Conservation (phyloP, 2,329 filamentous ascomycete genomes). For the Arthroderma sp. region DNA sequence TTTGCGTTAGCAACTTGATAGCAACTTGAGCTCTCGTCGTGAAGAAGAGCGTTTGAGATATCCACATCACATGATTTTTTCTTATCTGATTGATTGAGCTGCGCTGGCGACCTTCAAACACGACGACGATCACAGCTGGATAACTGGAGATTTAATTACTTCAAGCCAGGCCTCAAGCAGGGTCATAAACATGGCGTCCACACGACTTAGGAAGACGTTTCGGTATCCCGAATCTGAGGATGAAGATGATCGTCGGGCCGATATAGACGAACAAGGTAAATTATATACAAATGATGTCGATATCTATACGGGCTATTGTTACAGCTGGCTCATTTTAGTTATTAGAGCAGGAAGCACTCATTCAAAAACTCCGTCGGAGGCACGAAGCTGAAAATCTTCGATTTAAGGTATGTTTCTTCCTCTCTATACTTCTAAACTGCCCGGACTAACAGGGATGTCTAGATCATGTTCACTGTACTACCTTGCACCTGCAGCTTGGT, state of each 20-base stretch:
- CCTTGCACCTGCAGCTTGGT: slow-evolving; percentile 13
- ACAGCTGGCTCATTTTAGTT: slow-evolving; percentile 1
- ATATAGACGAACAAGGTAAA: slow-evolving; percentile 63
- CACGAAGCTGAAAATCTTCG: slow-evolving; percentile 27
- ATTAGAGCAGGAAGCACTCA: slow-evolving; percentile 31
- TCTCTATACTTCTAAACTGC: slow-evolving; percentile 1
- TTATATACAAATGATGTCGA: background rate
- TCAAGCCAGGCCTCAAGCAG: background rate
- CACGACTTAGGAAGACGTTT: slow-evolving; percentile 64
- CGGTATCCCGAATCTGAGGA: slow-evolving; percentile 54
- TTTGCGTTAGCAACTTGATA: too few species aligned
- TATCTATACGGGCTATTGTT: background rate
- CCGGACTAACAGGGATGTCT: slow-evolving; percentile 11
- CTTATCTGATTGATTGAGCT: too few species aligned
- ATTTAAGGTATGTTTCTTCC: slow-evolving; percentile 23
- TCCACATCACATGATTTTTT: too few species aligned
- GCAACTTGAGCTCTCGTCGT: too few species aligned
- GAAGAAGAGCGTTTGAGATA: too few species aligned
- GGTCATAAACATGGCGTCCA: slow-evolving; percentile 17
- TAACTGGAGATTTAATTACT: background rate
- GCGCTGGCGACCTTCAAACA: too few species aligned
- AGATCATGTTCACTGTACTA: slow-evolving; percentile 24
- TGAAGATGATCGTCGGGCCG: slow-evolving; percentile 42
- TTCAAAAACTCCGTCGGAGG: slow-evolving; percentile 22
- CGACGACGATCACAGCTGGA: too few species aligned